phyloP scores from a whole-genome alignment of 176 grass and related monocot genomes.

The Tuctoria greenei region DNA sequence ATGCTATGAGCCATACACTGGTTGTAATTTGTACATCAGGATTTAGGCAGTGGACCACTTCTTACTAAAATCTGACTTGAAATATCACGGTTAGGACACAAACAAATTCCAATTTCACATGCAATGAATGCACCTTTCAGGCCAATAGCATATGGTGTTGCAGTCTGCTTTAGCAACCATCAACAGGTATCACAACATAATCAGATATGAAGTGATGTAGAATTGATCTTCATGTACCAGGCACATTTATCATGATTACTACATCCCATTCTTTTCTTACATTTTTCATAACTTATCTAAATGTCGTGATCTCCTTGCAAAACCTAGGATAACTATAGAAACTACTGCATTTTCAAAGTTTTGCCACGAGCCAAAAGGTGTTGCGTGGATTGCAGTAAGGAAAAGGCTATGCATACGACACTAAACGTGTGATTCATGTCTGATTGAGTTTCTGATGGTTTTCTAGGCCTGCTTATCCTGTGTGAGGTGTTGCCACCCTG shows the following conservation, averaged over 20 bases:
- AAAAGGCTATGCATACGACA: too few relatives aligned
- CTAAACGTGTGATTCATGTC: too few relatives aligned
- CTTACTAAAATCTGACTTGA: conserved; percentile 13
- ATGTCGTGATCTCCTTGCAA: background rate
- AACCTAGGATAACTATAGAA: background rate
- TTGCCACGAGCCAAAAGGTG: background rate
- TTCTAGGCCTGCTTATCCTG: too few relatives aligned
- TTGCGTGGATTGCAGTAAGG: background rate
- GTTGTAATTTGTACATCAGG: conserved; percentile 14
- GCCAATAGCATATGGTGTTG: background rate
- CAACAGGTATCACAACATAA: background rate
- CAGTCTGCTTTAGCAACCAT: background rate
- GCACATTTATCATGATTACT: background rate
- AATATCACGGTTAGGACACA: background rate
- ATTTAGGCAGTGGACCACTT: background rate
- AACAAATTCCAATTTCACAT: background rate
- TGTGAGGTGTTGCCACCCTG: too few relatives aligned
- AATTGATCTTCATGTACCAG: background rate
- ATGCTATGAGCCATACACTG: background rate
- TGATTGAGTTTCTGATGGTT: too few relatives aligned
- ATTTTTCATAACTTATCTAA: background rate
- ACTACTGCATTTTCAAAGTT: background rate
- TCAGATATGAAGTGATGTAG: background rate
- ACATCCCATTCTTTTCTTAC: background rate
- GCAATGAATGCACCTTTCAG: conserved; percentile 1